Evolutionary conservation across 1,284 basidiomycete genomes (phyloP).

Genomic region (Coniferiporia weirii): DNA sequence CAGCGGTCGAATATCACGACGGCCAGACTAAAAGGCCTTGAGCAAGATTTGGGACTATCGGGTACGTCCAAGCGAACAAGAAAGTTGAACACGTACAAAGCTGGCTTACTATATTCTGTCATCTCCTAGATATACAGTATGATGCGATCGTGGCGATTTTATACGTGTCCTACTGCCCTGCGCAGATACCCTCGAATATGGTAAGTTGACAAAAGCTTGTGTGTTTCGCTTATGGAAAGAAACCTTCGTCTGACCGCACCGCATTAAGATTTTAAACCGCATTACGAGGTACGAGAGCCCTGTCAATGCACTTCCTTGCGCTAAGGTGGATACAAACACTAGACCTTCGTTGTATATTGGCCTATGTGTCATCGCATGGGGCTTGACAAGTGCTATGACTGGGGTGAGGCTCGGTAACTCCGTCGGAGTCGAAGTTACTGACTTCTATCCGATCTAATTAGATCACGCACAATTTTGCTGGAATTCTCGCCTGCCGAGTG

Average conservation of each 20-base stretch:
- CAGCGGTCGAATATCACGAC: constrained; percentile 56
- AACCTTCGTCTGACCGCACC: background rate
- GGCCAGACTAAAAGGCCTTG: constrained; percentile 56
- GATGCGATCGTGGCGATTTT: constrained; percentile 12
- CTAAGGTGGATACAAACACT: background rate
- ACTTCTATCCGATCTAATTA: background rate
- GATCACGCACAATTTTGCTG: constrained; percentile 23
- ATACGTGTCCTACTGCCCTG: constrained; percentile 9
- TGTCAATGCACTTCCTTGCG: no score
- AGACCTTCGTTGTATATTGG: constrained; percentile 23
- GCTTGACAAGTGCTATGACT: constrained; percentile 22
- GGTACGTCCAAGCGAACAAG: constrained; percentile 44
- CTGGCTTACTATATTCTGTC: background rate
- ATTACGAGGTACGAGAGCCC: constrained; percentile 37
- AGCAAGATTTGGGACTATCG: constrained; percentile 47
- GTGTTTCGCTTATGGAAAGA: background rate
- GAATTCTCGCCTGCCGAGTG: constrained; percentile 23
- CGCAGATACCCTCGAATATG: constrained; percentile 17
- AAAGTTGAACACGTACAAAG: background rate
- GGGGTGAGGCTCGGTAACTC: constrained; percentile 8
- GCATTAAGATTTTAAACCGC: constrained; percentile 43
- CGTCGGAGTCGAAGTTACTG: no score
- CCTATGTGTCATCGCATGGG: constrained; percentile 23
- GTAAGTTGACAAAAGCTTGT: background rate
- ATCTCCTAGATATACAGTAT: constrained; percentile 46